Conservation (phyloP, 129 eudicot genomes). For the Deinandra increscens region DNA sequence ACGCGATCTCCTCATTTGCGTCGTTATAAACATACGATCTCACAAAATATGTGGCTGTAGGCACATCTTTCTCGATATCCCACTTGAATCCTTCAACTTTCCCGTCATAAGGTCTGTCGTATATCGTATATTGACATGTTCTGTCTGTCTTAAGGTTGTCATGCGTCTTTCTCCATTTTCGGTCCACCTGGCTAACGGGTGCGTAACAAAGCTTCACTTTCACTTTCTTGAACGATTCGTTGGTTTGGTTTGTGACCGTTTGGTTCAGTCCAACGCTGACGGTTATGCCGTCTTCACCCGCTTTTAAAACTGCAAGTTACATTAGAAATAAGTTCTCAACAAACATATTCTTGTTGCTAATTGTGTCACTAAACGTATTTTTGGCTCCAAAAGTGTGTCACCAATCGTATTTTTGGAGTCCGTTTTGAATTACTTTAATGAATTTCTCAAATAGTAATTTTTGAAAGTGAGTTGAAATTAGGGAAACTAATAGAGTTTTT, state of each 20-base stretch:
- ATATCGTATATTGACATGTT: conserved; percentile 39
- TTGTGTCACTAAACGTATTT: no score
- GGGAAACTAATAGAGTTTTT: no score
- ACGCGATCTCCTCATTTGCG: conserved; percentile 24
- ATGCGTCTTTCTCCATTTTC: conserved; percentile 42
- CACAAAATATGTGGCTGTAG: conserved; percentile 40
- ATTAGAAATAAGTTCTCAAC: background rate
- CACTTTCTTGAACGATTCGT: conserved; percentile 25
- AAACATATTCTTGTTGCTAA: no score
- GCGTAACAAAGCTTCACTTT: conserved; percentile 48
- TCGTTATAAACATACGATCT: conserved; percentile 37
- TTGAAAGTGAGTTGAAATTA: no score
- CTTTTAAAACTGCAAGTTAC: conserved; percentile 37
- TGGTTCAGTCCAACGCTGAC: conserved; percentile 31
- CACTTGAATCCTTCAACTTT: conserved; percentile 29
- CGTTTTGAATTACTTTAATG: no score
- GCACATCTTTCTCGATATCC: conserved; percentile 33
- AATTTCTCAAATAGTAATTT: no score
- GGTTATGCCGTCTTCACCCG: conserved; percentile 35
- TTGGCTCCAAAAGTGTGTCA: no score
- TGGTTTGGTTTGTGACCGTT: conserved; percentile 18
- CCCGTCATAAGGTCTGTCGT: conserved; percentile 26
- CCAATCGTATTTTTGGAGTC: no score
- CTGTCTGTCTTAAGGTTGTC: conserved; percentile 40
- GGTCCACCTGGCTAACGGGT: conserved; percentile 42